A percentile compares a stretch with the other conserved stretches of the same genome.
phyloP scores from a whole-genome alignment of 176 grass and related monocot genomes.

The Areca catechu region DNA sequence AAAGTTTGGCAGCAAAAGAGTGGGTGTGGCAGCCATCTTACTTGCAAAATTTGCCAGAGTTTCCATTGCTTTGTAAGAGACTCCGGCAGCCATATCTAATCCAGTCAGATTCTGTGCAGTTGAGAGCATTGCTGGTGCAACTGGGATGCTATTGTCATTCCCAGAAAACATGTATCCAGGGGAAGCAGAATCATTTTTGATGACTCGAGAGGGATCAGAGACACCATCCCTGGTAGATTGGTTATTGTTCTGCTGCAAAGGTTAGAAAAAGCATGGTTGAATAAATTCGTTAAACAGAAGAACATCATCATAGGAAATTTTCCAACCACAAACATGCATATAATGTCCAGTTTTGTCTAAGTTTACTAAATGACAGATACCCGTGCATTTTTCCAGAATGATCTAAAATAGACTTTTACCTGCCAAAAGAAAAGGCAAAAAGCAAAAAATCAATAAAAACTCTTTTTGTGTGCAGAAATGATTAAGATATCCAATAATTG shows the following conservation, averaged over 20 bases:
- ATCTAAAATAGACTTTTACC: slow-evolving; percentile 95
- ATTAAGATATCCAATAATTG: not conserved
- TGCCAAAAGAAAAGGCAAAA: slow-evolving; percentile 36
- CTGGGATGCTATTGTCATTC: slow-evolving; percentile 35
- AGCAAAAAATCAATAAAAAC: slow-evolving; percentile 2
- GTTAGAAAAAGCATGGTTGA: slow-evolving; percentile 6
- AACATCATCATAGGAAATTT: slow-evolving; percentile 1
- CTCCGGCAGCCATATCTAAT: slow-evolving; percentile 31
- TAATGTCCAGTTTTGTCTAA: not conserved
- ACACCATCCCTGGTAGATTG: slow-evolving; percentile 42
- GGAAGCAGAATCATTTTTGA: slow-evolving; percentile 50
- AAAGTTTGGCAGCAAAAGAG: slow-evolving; percentile 1
- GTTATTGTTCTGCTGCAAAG: slow-evolving; percentile 47
- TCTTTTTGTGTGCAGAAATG: not conserved
- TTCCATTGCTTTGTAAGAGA: slow-evolving; percentile 41
- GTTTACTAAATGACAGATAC: slow-evolving; percentile 26
- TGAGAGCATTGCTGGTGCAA: slow-evolving; percentile 42
- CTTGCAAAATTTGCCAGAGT: slow-evolving; percentile 31
- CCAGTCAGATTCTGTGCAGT: slow-evolving; percentile 41
- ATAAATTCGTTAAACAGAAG: slow-evolving; percentile 4
- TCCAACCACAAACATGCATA: slow-evolving; percentile 11
- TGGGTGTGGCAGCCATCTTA: slow-evolving; percentile 21
- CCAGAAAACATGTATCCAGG: slow-evolving; percentile 45
- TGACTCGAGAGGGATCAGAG: slow-evolving; percentile 45
- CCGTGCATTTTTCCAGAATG: slow-evolving; percentile 91